These are phyloP conservation scores for Malus sieversii DNA, from an alignment of 306 rosid genomes.

Conservation along the genomic window DNA sequence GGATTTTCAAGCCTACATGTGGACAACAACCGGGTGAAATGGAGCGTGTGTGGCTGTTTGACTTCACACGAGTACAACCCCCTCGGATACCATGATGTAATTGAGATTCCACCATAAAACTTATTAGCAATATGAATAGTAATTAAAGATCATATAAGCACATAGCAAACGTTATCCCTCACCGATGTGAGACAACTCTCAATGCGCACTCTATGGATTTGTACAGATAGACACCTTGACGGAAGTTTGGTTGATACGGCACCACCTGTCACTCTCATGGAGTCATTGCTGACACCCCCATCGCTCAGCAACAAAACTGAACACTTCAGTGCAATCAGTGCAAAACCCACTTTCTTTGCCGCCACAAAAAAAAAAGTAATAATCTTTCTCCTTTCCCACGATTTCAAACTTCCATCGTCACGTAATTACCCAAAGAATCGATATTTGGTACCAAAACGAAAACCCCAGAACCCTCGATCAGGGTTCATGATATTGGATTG, in stretches of 20 bases:
- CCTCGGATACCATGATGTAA: too few relatives aligned
- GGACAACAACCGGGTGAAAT: too few relatives aligned
- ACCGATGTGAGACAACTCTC: too few relatives aligned
- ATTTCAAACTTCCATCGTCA: neutral
- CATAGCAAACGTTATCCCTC: too few relatives aligned
- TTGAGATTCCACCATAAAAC: too few relatives aligned
- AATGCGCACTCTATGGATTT: too few relatives aligned
- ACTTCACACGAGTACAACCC: too few relatives aligned
- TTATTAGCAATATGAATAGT: too few relatives aligned
- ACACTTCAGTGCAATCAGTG: neutral
- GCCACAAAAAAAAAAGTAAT: neutral
- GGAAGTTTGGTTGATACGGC: neutral
- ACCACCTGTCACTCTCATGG: conserved; percentile 15
- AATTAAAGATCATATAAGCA: too few relatives aligned
- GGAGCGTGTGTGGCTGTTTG: too few relatives aligned
- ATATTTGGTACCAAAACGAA: neutral
- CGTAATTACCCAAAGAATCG: neutral
- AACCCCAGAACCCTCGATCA: neutral
- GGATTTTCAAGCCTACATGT: too few relatives aligned
- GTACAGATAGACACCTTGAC: neutral
- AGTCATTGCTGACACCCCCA: neutral
- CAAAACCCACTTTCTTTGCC: neutral
- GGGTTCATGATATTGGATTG: neutral
- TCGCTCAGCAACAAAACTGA: neutral
- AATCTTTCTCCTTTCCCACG: neutral